Percentiles rank a stretch among this genome's conserved stretches.
Conservation (phyloP, 1,284 basidiomycete genomes). For the Inonotus obliquus region DNA sequence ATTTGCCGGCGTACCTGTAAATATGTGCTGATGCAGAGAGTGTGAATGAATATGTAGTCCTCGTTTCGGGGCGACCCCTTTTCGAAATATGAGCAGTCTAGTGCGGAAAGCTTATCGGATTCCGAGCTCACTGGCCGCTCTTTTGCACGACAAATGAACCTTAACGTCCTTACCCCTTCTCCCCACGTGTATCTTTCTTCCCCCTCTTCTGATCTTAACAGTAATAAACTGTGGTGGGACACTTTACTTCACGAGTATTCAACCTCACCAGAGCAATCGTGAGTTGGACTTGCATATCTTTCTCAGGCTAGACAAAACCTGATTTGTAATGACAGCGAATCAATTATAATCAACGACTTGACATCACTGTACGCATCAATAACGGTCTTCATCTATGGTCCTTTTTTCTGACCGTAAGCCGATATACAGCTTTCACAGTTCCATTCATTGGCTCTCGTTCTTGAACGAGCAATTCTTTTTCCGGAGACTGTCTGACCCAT, state of each 20-base stretch:
- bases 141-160: constrained; percentile 12
- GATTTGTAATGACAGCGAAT: constrained; percentile 10
- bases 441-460: constrained; percentile 60
- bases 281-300: constrained; percentile 21
- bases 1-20: background rate
- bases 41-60: constrained; percentile 1
- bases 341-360: constrained; percentile 12
- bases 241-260: constrained; percentile 48
- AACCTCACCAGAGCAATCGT: constrained; percentile 40
- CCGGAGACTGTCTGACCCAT: constrained; percentile 46
- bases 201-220: constrained; percentile 38
- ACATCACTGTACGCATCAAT: constrained; percentile 11
- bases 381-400: background rate
- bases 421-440: constrained; percentile 39
- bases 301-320: background rate
- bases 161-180: constrained; percentile 10
- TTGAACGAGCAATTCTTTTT: constrained; percentile 53
- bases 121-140: constrained; percentile 10
- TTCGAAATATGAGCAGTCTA: constrained; percentile 13
- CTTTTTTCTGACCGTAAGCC: background rate
- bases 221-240: constrained; percentile 69
- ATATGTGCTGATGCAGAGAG: background rate
- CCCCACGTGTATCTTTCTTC: constrained; percentile 27
- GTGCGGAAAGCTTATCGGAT: constrained; percentile 13
- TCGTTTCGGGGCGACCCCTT: constrained; percentile 9